Percentiles rank a stretch among this genome's conserved stretches.
phyloP scores from a whole-genome alignment of 176 grass and related monocot species.

The Phoenix roebelenii region DNA sequence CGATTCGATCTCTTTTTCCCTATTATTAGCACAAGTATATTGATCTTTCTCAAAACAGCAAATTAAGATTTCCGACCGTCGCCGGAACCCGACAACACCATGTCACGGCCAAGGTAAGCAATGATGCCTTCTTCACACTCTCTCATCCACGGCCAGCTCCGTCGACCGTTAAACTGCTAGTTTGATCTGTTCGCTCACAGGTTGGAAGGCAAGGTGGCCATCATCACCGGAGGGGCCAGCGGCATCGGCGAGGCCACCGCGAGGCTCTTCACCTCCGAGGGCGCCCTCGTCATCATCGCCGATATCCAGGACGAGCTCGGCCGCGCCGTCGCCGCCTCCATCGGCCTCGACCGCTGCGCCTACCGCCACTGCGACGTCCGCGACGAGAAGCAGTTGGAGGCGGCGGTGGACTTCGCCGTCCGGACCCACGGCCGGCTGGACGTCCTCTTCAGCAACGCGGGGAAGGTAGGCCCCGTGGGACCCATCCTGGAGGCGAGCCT shows the following conservation, averaged over 20 bases:
- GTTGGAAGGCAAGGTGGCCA: slow-evolving; percentile 70
- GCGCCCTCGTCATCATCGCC: slow-evolving; percentile 59
- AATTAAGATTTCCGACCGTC: too few species aligned
- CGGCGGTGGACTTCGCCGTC: slow-evolving; percentile 28
- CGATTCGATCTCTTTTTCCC: too few species aligned
- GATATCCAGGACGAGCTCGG: slow-evolving; percentile 75
- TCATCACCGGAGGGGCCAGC: slow-evolving; percentile 70
- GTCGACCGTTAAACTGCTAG: too few species aligned
- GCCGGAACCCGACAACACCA: too few species aligned
- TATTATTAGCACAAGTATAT: too few species aligned
- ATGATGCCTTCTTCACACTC: too few species aligned
- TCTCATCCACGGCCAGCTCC: too few species aligned
- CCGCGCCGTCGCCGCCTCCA: slow-evolving; percentile 33
- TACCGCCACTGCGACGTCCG: slow-evolving; percentile 64
- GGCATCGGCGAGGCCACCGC: slow-evolving; percentile 68
- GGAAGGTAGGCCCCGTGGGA: slow-evolving; percentile 34
- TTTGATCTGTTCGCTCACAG: slow-evolving; percentile 5
- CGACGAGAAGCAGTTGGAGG: slow-evolving; percentile 65
- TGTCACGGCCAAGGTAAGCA: too few species aligned
- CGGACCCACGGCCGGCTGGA: slow-evolving; percentile 51
- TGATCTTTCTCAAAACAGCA: too few species aligned
- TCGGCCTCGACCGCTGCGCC: slow-evolving; percentile 24
- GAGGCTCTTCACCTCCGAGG: slow-evolving; percentile 54
- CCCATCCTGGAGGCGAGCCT: slow-evolving; percentile 43
- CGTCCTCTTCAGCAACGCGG: slow-evolving; percentile 80